Evolutionary conservation across 1,139 yeast species (phyloP).

Genomic region (Scheffersomyces stambukii): DNA sequence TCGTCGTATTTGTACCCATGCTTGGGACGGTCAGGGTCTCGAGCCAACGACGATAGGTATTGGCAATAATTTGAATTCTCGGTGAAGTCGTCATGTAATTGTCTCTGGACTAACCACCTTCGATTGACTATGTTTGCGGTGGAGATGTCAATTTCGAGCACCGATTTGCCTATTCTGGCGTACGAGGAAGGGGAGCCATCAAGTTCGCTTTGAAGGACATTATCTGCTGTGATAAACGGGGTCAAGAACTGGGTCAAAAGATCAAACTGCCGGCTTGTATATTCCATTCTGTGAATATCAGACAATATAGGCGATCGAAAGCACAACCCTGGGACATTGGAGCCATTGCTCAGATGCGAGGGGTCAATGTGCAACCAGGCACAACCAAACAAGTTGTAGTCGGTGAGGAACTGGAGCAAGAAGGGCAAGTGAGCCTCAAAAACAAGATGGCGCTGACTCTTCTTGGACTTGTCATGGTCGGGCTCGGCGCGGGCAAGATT

Average conservation of each 20-base stretch:
- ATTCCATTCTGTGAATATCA: slow-evolving; percentile 3
- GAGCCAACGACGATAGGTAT: slow-evolving; percentile 4
- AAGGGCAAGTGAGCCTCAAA: slow-evolving; percentile 83
- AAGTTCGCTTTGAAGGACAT: slow-evolving; percentile 18
- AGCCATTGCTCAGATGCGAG: background rate
- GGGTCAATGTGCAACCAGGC: slow-evolving; percentile 54
- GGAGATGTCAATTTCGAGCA: slow-evolving; percentile 66
- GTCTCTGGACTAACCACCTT: slow-evolving; percentile 34
- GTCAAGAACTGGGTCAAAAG: slow-evolving; percentile 12
- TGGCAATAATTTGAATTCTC: slow-evolving; percentile 19
- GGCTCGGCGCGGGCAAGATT: slow-evolving; percentile 7
- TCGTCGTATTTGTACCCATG: slow-evolving; percentile 13
- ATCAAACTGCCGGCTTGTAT: slow-evolving; percentile 6
- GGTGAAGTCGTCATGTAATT: slow-evolving; percentile 47
- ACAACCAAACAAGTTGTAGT: slow-evolving; percentile 82
- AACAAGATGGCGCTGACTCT: slow-evolving; percentile 11
- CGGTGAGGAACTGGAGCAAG: slow-evolving; percentile 72
- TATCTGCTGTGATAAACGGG: slow-evolving; percentile 16
- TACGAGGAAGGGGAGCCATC: slow-evolving; percentile 14
- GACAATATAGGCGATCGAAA: slow-evolving; percentile 37
- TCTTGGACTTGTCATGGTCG: slow-evolving; percentile 2
- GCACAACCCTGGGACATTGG: slow-evolving; percentile 17
- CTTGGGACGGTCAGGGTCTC: slow-evolving; percentile 1
- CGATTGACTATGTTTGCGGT: slow-evolving; percentile 61
- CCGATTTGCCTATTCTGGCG: slow-evolving; percentile 52